phyloP scores from a whole-genome alignment of 768 basidiomycete genomes.

The Tricholomella constricta region DNA sequence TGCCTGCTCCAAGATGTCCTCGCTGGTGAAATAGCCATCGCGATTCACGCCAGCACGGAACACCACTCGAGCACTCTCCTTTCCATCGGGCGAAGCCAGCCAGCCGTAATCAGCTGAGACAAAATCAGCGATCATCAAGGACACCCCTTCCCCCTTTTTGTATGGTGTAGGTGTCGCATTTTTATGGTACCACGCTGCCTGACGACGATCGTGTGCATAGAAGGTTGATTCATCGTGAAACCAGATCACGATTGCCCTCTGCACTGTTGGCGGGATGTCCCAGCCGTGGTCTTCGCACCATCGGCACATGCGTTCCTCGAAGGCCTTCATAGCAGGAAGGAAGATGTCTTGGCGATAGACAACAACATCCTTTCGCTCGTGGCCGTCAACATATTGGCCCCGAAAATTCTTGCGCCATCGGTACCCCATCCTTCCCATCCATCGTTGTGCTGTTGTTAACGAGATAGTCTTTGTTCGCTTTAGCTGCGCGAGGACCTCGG shows the following conservation, averaged over 20 bases:
- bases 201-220: slow-evolving; percentile 33
- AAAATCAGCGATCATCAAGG: slow-evolving; percentile 37
- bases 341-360: slow-evolving; percentile 26
- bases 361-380: slow-evolving; percentile 31
- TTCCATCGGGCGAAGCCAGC: slow-evolving; percentile 24
- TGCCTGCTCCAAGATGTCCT: slow-evolving; percentile 25
- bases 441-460: slow-evolving; percentile 23
- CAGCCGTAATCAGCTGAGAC: slow-evolving; percentile 35
- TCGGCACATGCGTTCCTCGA: slow-evolving; percentile 6
- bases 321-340: slow-evolving; percentile 14
- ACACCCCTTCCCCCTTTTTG: slow-evolving; percentile 35
- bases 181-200: slow-evolving; percentile 26
- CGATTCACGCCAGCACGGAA: slow-evolving; percentile 26
- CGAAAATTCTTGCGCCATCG: slow-evolving; percentile 18
- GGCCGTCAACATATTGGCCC: no score
- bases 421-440: slow-evolving; percentile 26
- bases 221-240: slow-evolving; percentile 37
- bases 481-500: slow-evolving; percentile 11
- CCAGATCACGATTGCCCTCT: slow-evolving; percentile 18
- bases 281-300: slow-evolving; percentile 20
- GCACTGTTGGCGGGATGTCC: neutral
- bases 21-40: no score
- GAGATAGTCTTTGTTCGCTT: slow-evolving; percentile 11
- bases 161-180: slow-evolving; percentile 20
- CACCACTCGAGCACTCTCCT: slow-evolving; percentile 16